Percentiles rank a stretch among this genome's conserved stretches.
These are phyloP conservation scores for Crepidotus variabilis DNA, from an alignment of 768 basidiomycete genomes.

Conservation along the genomic window DNA sequence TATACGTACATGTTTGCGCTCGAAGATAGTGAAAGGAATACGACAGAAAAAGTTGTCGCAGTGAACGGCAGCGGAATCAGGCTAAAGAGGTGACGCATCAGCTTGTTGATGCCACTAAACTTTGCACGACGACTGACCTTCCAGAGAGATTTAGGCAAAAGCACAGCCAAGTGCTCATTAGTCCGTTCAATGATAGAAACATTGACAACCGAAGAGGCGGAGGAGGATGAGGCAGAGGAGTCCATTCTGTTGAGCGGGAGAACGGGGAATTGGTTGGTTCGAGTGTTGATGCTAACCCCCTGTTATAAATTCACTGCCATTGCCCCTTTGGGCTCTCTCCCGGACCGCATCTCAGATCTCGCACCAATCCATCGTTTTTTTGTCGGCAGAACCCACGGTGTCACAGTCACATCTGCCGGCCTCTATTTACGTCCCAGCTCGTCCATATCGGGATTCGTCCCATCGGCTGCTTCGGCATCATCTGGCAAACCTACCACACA, in stretches of 20 bases:
- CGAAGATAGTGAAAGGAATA: constrained; percentile 59
- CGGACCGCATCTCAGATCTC: constrained; percentile 14
- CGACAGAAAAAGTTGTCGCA: constrained; percentile 79
- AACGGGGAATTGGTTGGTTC: constrained; percentile 16
- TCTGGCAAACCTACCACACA: background rate
- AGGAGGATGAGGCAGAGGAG: constrained; percentile 27
- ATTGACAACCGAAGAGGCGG: constrained; percentile 26
- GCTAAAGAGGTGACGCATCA: constrained; percentile 29
- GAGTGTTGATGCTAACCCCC: constrained; percentile 6
- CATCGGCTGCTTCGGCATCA: background rate
- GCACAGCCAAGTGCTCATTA: constrained; percentile 78
- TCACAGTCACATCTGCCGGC: constrained; percentile 12
- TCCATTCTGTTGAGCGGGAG: constrained; percentile 15
- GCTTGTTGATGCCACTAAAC: constrained; percentile 11
- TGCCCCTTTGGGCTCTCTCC: constrained; percentile 7
- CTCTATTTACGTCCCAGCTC: background rate
- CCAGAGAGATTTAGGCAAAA: constrained; percentile 68
- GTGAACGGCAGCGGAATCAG: constrained; percentile 53
- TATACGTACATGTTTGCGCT: constrained; percentile 68
- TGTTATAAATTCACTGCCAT: background rate
- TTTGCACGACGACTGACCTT: constrained; percentile 43
- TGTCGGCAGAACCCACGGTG: constrained; percentile 16
- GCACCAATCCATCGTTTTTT: constrained; percentile 7
- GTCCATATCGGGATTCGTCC: background rate
- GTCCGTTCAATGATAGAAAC: constrained; percentile 23